Conservation (phyloP, 2,329 filamentous ascomycete species). For the Nemania sp. region DNA sequence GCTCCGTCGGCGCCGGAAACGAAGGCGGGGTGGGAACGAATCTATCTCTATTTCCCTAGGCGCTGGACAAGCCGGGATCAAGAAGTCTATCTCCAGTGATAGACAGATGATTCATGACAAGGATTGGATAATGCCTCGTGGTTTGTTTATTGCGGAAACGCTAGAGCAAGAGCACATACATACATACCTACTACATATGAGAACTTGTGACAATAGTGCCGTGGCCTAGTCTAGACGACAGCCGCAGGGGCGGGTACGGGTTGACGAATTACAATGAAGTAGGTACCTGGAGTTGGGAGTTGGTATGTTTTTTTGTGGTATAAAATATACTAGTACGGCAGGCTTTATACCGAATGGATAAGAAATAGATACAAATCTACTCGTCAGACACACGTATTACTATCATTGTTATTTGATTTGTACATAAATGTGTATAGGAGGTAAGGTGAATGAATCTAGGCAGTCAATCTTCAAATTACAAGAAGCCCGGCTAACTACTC, state of each 20-base stretch:
- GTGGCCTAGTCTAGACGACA: conserved; percentile 50
- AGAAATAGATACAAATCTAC: conserved; percentile 14
- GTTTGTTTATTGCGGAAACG: conserved; percentile 13
- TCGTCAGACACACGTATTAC: neutral
- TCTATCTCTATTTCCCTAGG: conserved; percentile 41
- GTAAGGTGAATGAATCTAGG: neutral
- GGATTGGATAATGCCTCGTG: neutral
- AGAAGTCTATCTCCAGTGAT: conserved; percentile 9
- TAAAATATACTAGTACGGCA: neutral
- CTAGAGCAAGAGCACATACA: conserved; percentile 21
- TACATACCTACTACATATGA: neutral
- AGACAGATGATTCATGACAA: neutral
- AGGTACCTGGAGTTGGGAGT: conserved; percentile 28
- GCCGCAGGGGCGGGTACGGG: conserved; percentile 21
- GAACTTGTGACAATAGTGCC: conserved; percentile 28
- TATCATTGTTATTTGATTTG: neutral
- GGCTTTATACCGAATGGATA: neutral
- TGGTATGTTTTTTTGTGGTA: neutral
- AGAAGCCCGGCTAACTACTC: neutral
- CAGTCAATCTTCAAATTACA: neutral
- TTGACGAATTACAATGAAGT: conserved; percentile 24
- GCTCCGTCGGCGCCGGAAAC: conserved; percentile 32
- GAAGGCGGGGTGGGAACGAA: conserved; percentile 34
- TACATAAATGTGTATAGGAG: too few species aligned
- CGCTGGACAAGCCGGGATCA: conserved; percentile 30